Base-by-base conservation (phyloP, 495 filamentous ascomycete genomes). In the Acidomyces sp. region DNA sequence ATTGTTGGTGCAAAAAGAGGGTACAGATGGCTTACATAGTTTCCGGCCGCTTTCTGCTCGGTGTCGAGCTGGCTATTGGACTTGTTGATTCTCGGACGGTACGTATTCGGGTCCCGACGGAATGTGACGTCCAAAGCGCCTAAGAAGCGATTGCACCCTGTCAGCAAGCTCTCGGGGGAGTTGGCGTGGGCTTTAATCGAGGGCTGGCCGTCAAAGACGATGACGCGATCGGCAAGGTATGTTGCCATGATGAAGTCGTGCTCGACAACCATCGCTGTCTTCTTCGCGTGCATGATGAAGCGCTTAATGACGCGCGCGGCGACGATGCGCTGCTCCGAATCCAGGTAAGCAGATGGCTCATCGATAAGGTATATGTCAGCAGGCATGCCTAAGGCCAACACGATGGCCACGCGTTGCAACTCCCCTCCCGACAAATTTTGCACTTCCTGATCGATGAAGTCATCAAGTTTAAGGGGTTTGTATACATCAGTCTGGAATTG, bases 191-290 rank as follows among this genome's bases (percentile, higher is more conserved):
- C 78, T 46, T 94, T 70, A 44, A 93, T 65, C 54, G 85, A 90
- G 11, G 92, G 86, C 62, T 87, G 57, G 49, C 90, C 90, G 57
- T 94, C 90, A 55, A 97, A 97, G 48, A 96, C 90, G 56, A 97
- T 96, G 55, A 97, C 90, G 51, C 88, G 82, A 55, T 97, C 90
- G 28, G 92, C 90, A 15, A 96, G 76, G 60, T 97, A 97, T 13
- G 90, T 82, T 21, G 85, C 86, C 90, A 96, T 96, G 68, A 95
- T 96, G 68, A 97, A 96, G 76, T 97, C 92, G 80, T 97, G 90
- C 76, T 97, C 90, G 53, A 96, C 90, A 48, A 97, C 75, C 61
- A 97, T 96, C 25, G 92, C 90, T 0, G 90, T 96, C 72, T 96
- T 96, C 78, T 97, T 96, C 42, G 84, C 76, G 70, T 96, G 87